Conservation (phyloP, 306 rosid genomes). For the Rosa lucieae region DNA sequence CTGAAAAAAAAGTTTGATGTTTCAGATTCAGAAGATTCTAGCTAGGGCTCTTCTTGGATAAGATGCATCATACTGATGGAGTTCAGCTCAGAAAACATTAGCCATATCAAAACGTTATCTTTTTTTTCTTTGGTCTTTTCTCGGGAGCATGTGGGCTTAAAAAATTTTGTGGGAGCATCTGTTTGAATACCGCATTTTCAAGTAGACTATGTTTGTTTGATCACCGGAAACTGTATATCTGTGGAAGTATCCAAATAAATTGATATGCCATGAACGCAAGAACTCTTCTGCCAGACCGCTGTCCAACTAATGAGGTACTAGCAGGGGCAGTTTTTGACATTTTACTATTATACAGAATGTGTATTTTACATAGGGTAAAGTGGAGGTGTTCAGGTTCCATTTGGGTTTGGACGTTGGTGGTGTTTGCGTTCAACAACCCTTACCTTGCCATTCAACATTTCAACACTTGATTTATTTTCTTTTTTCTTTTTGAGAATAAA, state of each 20-base stretch:
- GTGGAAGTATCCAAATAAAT: not conserved
- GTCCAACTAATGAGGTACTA: not conserved
- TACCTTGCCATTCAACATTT: no score
- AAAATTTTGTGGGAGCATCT: slow-evolving; percentile 19
- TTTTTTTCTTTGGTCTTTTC: not conserved
- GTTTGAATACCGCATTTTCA: not conserved
- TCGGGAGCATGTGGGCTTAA: slow-evolving; percentile 15
- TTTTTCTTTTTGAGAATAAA: no score
- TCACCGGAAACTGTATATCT: not conserved
- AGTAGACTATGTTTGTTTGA: not conserved
- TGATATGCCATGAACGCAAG: not conserved
- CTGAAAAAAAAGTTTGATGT: slow-evolving; percentile 76
- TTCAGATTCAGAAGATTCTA: slow-evolving; percentile 63
- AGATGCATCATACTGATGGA: not conserved
- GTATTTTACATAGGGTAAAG: no score
- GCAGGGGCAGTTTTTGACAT: not conserved
- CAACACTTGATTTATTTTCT: no score
- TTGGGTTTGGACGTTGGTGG: no score
- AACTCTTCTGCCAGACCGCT: not conserved
- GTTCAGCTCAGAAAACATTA: not conserved
- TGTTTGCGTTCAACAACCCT: no score
- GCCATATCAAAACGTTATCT: not conserved
- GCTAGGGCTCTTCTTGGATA: slow-evolving; percentile 37
- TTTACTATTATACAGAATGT: no score
- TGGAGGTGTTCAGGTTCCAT: no score